phyloP scores from a whole-genome alignment of 2,329 filamentous ascomycete genomes.

The Anisogramma anomala region DNA sequence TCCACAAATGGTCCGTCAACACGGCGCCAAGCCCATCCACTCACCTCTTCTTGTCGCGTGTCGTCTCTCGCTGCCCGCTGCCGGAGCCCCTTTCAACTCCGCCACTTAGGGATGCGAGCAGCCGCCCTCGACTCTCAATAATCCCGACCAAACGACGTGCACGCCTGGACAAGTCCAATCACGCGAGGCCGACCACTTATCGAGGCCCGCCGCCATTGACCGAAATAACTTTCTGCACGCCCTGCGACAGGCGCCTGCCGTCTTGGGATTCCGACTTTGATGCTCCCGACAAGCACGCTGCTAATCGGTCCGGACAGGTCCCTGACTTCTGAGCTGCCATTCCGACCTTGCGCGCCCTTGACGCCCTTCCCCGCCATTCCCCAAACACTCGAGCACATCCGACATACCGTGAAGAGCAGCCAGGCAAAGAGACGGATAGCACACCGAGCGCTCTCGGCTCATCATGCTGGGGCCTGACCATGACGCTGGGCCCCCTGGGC shows the following conservation, averaged over 20 bases:
- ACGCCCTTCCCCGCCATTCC: not conserved
- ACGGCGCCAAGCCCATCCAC: conserved; percentile 11
- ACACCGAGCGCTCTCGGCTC: conserved; percentile 11
- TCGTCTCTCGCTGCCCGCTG: not conserved
- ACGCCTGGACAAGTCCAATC: conserved; percentile 1
- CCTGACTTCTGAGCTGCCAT: conserved; percentile 13
- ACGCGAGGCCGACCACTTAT: conserved; percentile 7
- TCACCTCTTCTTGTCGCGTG: conserved; percentile 9
- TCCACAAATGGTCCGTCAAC: not conserved
- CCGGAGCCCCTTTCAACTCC: not conserved
- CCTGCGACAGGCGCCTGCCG: conserved; percentile 11
- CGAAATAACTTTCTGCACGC: not conserved
- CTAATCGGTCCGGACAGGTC: conserved; percentile 10
- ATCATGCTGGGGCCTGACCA: conserved; percentile 35
- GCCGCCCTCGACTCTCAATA: conserved; percentile 9
- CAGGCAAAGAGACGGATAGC: conserved; percentile 9
- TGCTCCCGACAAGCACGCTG: conserved; percentile 11
- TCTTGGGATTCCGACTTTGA: conserved; percentile 3
- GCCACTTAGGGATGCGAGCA: conserved; percentile 8
- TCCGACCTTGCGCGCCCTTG: conserved; percentile 2
- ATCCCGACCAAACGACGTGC: conserved; percentile 2
- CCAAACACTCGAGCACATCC: conserved; percentile 1
- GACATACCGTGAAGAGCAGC: conserved; percentile 1
- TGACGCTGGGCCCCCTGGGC: conserved; percentile 30
- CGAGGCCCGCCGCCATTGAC: conserved; percentile 6